Base-by-base conservation (phyloP, 2,329 filamentous ascomycete genomes). In the Didymosphaeria variabile region DNA sequence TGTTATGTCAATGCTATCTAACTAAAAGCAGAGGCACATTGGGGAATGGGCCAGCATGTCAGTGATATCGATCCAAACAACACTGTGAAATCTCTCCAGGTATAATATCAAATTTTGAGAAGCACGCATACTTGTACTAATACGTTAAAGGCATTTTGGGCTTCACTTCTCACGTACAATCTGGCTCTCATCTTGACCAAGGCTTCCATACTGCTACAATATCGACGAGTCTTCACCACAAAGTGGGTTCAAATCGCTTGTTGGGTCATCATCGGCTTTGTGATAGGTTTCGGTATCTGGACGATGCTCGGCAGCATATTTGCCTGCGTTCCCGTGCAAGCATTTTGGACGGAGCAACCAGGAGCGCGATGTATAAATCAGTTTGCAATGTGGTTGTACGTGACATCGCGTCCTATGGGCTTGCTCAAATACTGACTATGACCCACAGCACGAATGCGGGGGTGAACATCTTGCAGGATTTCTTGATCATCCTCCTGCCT, bases 391-490 rank as follows among this genome's bases (percentile, higher is more conserved):
- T 77, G 74, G 50, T 64, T 71, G 26, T 29, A 29, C 4, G 26
- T 29, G 6, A 29, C 26, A 4, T 29, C 26, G 4, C 26, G 26
- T 6, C 26, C 26, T 29, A 6, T 29, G 26, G 4, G 26, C 26
- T 29, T 29, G 26, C 26, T 29, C 26, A 29, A 29, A 29, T 29
- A 29, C 26, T 29, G 6, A 29, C 26, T 29, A 29, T 2, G 26
- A 29, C 6, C 4, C 26, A 29, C 26, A 29, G 26, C 44, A 71
- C 68, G 15, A 74, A 74, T 45, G 72, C 73, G 0, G 66, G 59
- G 0, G 67, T 77, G 49, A 77, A 77, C 45, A 77, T 79, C 36
- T 8, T 60, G 3, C 73, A 71, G 5, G 76, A 79, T 44, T 71
- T 79, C 29, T 63, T 67, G 10, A 71, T 77, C 45, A 75, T 77